phyloP scores from a whole-genome alignment of 805 yeast species.

The Starmerella davenportii region DNA sequence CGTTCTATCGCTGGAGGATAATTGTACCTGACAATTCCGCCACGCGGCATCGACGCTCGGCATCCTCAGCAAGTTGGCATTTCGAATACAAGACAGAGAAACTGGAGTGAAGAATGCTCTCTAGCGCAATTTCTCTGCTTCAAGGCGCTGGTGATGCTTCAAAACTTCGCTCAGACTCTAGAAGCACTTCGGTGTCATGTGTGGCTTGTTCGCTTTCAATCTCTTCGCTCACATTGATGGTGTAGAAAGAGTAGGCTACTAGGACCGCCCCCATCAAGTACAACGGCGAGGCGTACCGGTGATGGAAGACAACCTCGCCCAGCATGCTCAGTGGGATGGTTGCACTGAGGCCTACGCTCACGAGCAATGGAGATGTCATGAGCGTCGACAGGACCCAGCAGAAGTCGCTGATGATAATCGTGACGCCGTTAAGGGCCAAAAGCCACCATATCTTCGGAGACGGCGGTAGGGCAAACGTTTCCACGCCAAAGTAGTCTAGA shows the following conservation, averaged over 20 bases:
- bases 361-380: slow-evolving; percentile 83
- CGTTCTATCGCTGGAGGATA: too few species aligned
- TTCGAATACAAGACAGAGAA: too few species aligned
- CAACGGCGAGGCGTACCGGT: slow-evolving; percentile 37
- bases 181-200: too few species aligned
- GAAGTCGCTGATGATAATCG: slow-evolving; percentile 75
- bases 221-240: slow-evolving; percentile 64
- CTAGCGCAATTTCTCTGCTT: too few species aligned
- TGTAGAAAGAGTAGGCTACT: slow-evolving; percentile 67
- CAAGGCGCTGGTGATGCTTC: too few species aligned
- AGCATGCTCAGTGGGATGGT: slow-evolving; percentile 91
- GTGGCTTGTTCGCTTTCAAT: slow-evolving; percentile 34
- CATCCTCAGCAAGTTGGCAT: too few species aligned
- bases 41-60: too few species aligned
- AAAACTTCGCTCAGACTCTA: too few species aligned
- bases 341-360: slow-evolving; percentile 81
- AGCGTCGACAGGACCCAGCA: slow-evolving; percentile 94
- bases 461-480: slow-evolving; percentile 54
- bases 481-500: slow-evolving; percentile 46
- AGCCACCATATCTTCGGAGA: slow-evolving; percentile 33
- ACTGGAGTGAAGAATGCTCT: too few species aligned
- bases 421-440: slow-evolving; percentile 45
- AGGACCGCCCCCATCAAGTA: slow-evolving; percentile 66
- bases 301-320: slow-evolving; percentile 66
- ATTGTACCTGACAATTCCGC: too few species aligned